phyloP scores from a whole-genome alignment of 352 stramenopile genomes.

The Globisporangium barbulae region DNA sequence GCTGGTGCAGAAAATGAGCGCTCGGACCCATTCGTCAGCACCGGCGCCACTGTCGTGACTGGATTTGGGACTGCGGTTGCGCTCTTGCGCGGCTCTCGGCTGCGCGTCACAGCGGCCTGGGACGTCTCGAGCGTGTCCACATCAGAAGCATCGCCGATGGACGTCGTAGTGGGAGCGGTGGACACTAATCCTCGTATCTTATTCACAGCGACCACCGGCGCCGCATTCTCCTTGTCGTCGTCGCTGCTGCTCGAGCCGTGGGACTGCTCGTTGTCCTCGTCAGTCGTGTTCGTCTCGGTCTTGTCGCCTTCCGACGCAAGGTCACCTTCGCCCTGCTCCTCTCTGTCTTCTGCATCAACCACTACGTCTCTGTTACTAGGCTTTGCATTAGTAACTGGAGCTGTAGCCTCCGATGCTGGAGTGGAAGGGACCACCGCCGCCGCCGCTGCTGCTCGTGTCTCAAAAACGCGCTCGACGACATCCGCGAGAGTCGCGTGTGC shows the following conservation, averaged over 20 bases:
- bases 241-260: conserved; percentile 20
- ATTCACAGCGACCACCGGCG: background rate
- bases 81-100: conserved; percentile 2
- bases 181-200: background rate
- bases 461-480: conserved; percentile 30
- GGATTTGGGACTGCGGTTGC: background rate
- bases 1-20: conserved; percentile 9
- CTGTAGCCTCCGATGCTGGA: background rate
- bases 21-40: conserved; percentile 2
- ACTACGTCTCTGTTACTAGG: background rate
- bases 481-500: conserved; percentile 35
- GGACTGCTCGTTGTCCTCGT: conserved; percentile 14
- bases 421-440: background rate
- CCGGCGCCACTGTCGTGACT: conserved; percentile 1
- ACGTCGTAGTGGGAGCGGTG: background rate
- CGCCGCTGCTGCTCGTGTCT: conserved; percentile 19
- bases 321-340: background rate
- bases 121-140: background rate
- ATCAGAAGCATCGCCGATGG: background rate
- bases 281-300: conserved; percentile 19
- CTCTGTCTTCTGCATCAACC: background rate
- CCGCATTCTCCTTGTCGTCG: conserved; percentile 42
- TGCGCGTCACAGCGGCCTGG: conserved; percentile 1
- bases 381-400: background rate
- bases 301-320: conserved; percentile 14